Evolutionary conservation across 257 asterid genomes (phyloP).

Genomic region (Solanum lignicaule): DNA sequence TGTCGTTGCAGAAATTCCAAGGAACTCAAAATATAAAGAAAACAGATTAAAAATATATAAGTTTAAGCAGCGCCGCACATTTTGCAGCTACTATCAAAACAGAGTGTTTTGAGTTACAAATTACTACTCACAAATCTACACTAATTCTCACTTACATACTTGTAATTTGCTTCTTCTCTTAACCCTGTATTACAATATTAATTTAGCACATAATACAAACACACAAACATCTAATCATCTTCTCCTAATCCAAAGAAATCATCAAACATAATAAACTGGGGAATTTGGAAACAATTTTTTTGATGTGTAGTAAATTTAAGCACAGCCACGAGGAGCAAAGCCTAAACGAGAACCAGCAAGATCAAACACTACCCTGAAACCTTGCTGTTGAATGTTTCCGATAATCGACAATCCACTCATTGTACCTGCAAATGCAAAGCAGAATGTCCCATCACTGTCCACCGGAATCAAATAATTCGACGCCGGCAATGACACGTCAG

Average conservation of each 20-base stretch:
- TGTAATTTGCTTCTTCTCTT: neutral
- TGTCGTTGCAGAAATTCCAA: neutral
- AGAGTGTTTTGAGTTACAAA: neutral
- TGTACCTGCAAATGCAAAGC: constrained; percentile 93
- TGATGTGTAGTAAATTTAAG: neutral
- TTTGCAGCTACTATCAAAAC: neutral
- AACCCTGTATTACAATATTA: neutral
- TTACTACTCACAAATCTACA: neutral
- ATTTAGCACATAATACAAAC: neutral
- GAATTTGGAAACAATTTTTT: neutral
- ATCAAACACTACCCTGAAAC: constrained; percentile 34
- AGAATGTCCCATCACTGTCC: constrained; percentile 52
- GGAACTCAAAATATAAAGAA: neutral
- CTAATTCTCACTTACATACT: neutral
- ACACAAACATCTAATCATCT: neutral
- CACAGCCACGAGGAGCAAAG: constrained; percentile 31
- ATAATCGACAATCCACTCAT: constrained; percentile 42
- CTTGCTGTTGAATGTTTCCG: constrained; percentile 39
- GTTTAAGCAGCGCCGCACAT: neutral
- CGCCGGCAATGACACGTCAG: constrained; percentile 83
- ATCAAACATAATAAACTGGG: neutral
- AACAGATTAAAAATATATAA: neutral
- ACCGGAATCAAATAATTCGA: constrained; percentile 87
- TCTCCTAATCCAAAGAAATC: neutral
- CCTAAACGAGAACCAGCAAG: constrained; percentile 28